phyloP scores from a whole-genome alignment of 257 asterid genomes.

The Fraxinus anomala region DNA sequence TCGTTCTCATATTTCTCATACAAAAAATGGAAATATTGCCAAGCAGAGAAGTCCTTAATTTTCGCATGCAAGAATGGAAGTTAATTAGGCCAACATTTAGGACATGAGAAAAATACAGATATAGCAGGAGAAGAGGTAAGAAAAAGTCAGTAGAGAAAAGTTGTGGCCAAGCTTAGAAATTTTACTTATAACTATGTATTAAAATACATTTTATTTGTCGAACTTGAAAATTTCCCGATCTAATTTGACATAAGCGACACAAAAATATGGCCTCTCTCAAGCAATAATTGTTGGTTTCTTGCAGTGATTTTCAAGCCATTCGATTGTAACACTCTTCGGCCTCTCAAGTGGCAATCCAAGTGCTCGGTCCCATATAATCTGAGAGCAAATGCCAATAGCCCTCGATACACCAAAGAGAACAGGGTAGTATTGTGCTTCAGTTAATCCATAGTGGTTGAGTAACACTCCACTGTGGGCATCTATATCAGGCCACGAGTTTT shows the following conservation, averaged over 20 bases:
- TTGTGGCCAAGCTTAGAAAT: neutral
- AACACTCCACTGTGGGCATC: constrained; percentile 94
- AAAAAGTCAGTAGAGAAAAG: no score
- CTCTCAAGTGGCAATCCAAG: neutral
- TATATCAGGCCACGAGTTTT: constrained; percentile 94
- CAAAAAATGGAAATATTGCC: constrained; percentile 49
- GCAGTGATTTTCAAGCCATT: constrained; percentile 65
- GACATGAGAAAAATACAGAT: neutral
- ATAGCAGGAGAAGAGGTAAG: neutral
- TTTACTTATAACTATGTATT: no score
- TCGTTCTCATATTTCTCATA: constrained; percentile 54
- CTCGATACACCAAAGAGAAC: constrained; percentile 98
- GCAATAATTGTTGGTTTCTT: constrained; percentile 31
- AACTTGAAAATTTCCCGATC: neutral
- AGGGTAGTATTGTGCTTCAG: constrained; percentile 76
- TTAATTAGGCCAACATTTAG: neutral
- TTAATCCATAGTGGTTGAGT: constrained; percentile 77
- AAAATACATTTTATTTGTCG: no score
- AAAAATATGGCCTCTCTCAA: no score
- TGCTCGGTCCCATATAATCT: constrained; percentile 44
- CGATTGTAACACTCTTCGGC: constrained; percentile 49
- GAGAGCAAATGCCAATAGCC: constrained; percentile 88
- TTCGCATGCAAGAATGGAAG: constrained; percentile 5
- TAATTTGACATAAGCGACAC: no score
- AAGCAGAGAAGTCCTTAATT: constrained; percentile 44